Evolutionary conservation across 2,329 filamentous ascomycete genomes (phyloP), one percentile per base, ranked within the genome.

Genomic region (Thielaviopsis euricoi): DNA sequence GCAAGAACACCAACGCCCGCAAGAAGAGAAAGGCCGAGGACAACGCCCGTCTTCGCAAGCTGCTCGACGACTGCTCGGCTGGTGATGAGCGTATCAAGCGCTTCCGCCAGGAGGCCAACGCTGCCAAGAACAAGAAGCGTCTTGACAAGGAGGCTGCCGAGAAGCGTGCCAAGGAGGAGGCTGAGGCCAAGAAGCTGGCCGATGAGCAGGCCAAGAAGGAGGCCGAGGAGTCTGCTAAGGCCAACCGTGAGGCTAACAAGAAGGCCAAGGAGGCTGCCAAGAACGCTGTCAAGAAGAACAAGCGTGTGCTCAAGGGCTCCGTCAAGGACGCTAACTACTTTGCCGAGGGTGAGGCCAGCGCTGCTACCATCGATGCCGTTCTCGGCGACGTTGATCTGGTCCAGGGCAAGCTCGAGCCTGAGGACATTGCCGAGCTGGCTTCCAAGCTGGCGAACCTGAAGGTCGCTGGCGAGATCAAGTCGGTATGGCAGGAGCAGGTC

Each of bases 21-120:
- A 94, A 93, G 76, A 98, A 98, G 89, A 94, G 90, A 81, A 98
- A 98, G 90, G 89, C 85, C 25, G 93, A 98, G 77, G 94, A 98
- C 74, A 95, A 86, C 65, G 79, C 87, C 55, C 90, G 94, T 67
- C 81, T 98, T 61, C 84, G 93, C 68, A 86, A 90, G 73, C 72
- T 96, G 58, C 84, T 98, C 25, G 93, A 98, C 68, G 88, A 95
- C 63, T 84, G 81, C 64, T 82, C 91, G 19, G 83, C 85, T 33
- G 78, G 80, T 50, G 93, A 98, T 67, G 90, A 95, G 77, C 89
- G 93, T 64, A 96, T 97, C 78, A 96, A 96, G 85, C 85, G 84
- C 66, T 98, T 98, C 87, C 82, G 87, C 65, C 85, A 97, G 74
- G 83, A 88, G 67, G 89, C 89, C 70, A 89, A 85, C 73, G 89